Percentiles rank a stretch among this genome's conserved stretches.
Evolutionary conservation across 306 rosid species (phyloP).

Genomic region (Sophora flavescens): DNA sequence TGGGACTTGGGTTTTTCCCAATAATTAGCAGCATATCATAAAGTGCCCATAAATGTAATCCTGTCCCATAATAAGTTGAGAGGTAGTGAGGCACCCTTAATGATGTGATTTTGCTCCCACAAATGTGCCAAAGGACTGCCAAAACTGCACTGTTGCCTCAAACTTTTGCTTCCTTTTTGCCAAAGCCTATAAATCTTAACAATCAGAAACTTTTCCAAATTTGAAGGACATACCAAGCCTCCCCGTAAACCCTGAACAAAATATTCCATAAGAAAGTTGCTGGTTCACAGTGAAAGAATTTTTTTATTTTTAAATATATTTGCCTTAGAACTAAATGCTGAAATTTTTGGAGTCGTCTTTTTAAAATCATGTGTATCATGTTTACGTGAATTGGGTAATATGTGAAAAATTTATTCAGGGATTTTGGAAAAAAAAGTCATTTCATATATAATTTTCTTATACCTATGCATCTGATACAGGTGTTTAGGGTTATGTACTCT

Average conservation of each 20-base stretch:
- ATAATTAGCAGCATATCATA: not conserved
- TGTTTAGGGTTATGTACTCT: constrained; percentile 12
- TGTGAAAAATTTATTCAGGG: constrained; percentile 7
- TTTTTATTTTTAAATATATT: not conserved
- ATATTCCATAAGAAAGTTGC: not conserved
- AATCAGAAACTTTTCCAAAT: constrained; percentile 15
- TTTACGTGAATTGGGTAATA: constrained; percentile 21
- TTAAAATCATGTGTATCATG: not conserved
- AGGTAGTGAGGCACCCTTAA: constrained; percentile 3
- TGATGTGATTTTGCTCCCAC: constrained; percentile 10
- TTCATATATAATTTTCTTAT: constrained; percentile 29
- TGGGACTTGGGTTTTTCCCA: too few relatives aligned
- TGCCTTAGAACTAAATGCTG: constrained; percentile 5
- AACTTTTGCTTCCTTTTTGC: not conserved
- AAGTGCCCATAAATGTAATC: not conserved
- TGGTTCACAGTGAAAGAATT: not conserved
- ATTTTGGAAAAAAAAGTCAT: constrained; percentile 9
- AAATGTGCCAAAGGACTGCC: constrained; percentile 13
- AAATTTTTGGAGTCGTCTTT: not conserved
- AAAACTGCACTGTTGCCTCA: constrained; percentile 8
- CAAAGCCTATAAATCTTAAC: not conserved
- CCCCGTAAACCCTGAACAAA: constrained; percentile 21
- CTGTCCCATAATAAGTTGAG: constrained; percentile 20
- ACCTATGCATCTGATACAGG: constrained; percentile 10
- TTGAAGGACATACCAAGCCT: not conserved